A percentile compares a stretch with the other conserved stretches of the same genome.
phyloP scores from a whole-genome alignment of 1,139 yeast species.

The Zygosaccharomyces pseudobailii region DNA sequence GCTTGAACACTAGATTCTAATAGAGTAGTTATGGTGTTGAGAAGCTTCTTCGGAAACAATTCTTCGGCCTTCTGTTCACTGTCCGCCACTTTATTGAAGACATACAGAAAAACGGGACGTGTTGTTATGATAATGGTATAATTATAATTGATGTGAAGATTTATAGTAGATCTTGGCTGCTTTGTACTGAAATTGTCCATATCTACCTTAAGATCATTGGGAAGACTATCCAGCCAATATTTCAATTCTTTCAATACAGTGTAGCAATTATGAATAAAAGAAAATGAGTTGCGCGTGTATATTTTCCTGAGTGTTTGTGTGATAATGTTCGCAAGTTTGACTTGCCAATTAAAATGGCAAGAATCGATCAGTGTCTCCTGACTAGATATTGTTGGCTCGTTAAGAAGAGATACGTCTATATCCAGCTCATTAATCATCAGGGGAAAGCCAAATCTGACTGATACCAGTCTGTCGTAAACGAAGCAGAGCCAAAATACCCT shows the following conservation, averaged over 20 bases:
- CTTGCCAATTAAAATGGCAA: conserved; percentile 15
- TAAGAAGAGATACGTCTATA: conserved; percentile 12
- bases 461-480: conserved; percentile 16
- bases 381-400: conserved; percentile 1
- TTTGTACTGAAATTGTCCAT: conserved; percentile 9
- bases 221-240: conserved; percentile 15
- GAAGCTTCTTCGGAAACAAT: conserved; percentile 7
- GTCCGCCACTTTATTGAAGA: conserved; percentile 13
- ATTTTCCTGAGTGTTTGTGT: conserved; percentile 15
- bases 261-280: conserved; percentile 17
- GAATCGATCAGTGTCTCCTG: conserved; percentile 1
- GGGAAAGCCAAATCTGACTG: conserved; percentile 19
- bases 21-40: conserved; percentile 9
- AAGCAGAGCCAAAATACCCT: conserved; percentile 19
- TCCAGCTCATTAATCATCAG: conserved; percentile 15
- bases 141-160: conserved; percentile 19
- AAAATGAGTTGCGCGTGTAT: conserved; percentile 13
- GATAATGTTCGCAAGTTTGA: conserved; percentile 15
- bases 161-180: conserved; percentile 14
- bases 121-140: conserved; percentile 18
- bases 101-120: conserved; percentile 17
- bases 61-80: conserved; percentile 5
- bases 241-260: conserved; percentile 13
- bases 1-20: conserved; percentile 18
- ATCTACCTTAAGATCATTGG: conserved; percentile 10